Conservation (phyloP, 225 moss, liverwort and hornwort species). For the Pseudoscleropodium purum region DNA sequence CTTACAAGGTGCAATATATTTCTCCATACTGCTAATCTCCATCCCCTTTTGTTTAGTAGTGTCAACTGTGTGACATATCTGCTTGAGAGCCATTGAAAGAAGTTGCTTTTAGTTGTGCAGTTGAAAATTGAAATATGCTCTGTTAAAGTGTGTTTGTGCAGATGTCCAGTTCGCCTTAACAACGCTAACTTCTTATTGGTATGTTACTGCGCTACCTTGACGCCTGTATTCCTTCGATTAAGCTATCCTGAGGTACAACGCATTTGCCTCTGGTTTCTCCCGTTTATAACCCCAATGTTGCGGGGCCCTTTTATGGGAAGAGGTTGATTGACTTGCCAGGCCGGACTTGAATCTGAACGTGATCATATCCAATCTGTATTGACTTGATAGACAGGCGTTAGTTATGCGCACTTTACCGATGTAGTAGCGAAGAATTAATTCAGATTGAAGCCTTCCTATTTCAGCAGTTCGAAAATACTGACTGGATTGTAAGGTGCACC, state of each 20-base stretch:
- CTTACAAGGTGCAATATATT: conserved; percentile 9
- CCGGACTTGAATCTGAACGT: neutral
- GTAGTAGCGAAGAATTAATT: neutral
- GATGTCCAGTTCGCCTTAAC: conserved; percentile 2
- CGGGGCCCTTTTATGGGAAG: neutral
- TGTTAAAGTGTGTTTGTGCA: conserved; percentile 15
- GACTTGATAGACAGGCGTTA: neutral
- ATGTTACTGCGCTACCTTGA: neutral
- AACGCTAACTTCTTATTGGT: neutral
- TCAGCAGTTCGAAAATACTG: neutral
- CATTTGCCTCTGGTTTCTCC: neutral
- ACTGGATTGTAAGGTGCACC: neutral
- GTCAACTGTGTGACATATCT: neutral
- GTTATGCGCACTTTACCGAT: neutral
- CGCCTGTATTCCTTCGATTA: neutral
- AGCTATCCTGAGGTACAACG: conserved; percentile 4
- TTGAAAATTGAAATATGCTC: neutral
- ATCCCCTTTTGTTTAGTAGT: neutral
- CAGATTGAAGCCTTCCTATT: neutral
- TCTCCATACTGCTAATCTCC: neutral
- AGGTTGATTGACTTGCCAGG: neutral
- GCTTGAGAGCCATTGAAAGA: neutral
- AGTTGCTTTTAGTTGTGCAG: neutral
- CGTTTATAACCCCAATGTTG: neutral
- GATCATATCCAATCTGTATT: neutral